Conservation (phyloP, 1,284 basidiomycete species). For the Trichosporon sp. region DNA sequence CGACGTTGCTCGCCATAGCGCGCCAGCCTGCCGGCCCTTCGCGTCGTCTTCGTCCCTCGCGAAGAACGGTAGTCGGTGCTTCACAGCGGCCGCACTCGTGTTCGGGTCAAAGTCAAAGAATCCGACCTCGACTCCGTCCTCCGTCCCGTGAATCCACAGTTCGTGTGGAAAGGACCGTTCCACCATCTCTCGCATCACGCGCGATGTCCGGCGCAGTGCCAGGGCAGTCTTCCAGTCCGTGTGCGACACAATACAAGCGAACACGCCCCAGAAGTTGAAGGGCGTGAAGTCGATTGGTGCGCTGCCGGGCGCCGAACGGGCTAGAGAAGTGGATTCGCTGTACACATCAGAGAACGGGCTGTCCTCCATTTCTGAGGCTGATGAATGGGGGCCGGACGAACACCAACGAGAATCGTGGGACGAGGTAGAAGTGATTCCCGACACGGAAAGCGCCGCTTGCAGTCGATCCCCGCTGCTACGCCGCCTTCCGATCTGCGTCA, state of each 20-base stretch:
- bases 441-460: not conserved
- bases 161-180: not conserved
- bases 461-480: not conserved
- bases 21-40: not conserved
- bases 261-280: slow-evolving; percentile 9
- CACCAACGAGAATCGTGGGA: too few species aligned
- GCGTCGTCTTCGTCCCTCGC: not conserved
- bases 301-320: not conserved
- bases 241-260: not conserved
- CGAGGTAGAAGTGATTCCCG: too few species aligned
- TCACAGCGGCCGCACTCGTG: not conserved
- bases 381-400: not conserved
- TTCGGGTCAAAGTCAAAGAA: not conserved
- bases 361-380: not conserved
- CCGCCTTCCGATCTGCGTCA: not conserved
- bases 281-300: slow-evolving; percentile 19
- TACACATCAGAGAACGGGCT: not conserved
- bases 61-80: not conserved
- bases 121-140: not conserved
- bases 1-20: not conserved
- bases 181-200: not conserved
- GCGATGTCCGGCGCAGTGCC: not conserved
- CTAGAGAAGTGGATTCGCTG: too few species aligned
- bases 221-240: not conserved
- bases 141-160: not conserved